Evolutionary conservation across 306 rosid genomes (phyloP).

Genomic region (Dryas alaskensis): DNA sequence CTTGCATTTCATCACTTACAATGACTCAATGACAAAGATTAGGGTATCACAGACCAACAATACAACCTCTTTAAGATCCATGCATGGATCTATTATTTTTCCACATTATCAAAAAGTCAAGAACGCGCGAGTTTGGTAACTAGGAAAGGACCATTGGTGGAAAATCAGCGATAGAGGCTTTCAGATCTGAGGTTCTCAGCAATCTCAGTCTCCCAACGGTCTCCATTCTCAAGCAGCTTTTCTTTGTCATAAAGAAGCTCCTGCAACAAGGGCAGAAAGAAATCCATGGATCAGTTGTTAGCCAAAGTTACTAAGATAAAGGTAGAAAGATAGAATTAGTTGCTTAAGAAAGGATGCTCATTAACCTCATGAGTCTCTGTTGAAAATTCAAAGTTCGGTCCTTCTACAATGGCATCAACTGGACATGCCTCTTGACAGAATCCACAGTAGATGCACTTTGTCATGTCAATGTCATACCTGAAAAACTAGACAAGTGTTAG

Average conservation of each 20-base stretch:
- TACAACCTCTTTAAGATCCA: slow-evolving; percentile 25
- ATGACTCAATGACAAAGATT: not conserved
- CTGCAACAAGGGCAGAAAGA: slow-evolving; percentile 37
- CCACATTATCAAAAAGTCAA: slow-evolving; percentile 13
- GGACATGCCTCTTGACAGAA: slow-evolving; percentile 99
- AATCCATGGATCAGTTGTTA: not conserved
- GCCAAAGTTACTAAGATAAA: not conserved
- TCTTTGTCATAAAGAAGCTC: slow-evolving; percentile 99
- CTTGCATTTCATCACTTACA: slow-evolving; percentile 11
- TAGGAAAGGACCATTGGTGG: slow-evolving; percentile 7
- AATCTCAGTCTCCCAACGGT: slow-evolving; percentile 98
- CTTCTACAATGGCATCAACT: slow-evolving; percentile 99
- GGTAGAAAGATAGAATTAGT: not conserved
- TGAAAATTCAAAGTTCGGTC: slow-evolving; percentile 92
- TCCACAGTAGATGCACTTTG: slow-evolving; percentile 99
- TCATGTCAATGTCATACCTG: slow-evolving; percentile 99
- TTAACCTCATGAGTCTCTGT: slow-evolving; percentile 98
- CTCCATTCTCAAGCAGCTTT: slow-evolving; percentile 96
- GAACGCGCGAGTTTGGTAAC: slow-evolving; percentile 16
- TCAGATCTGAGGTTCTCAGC: slow-evolving; percentile 97
- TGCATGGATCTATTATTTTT: slow-evolving; percentile 34
- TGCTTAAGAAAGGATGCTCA: slow-evolving; percentile 4
- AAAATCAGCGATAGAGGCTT: slow-evolving; percentile 86
- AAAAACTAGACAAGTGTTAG: slow-evolving; percentile 29
- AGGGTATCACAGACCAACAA: not conserved